Base-by-base conservation (phyloP, 1,139 yeast genomes). In the Kodamaea suecica region DNA sequence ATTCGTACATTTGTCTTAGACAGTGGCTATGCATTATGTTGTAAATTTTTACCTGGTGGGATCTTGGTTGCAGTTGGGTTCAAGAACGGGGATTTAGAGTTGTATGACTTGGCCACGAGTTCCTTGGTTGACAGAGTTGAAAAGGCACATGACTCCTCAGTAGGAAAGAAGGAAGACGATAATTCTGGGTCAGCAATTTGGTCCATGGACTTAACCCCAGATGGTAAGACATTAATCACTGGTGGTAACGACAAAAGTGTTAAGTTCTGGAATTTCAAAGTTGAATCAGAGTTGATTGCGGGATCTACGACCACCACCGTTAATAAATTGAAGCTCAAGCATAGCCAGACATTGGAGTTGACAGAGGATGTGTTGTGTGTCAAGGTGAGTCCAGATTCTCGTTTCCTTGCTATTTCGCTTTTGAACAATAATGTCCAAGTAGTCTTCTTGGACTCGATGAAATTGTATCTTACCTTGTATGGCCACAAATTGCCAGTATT, bases 401-500 rank as follows among this genome's bases (percentile, higher is more conserved):
- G 73, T 50, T 76, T 72, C 41, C 63, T 94, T 38, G 95, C 97
- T 2, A 83, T 85, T 4, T 84, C 97, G 1, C 66, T 94, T 37
- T 70, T 92, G 48, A 96, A 92, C 58, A 87, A 84, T 54, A 92
- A 96, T 12, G 96, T 92, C 33, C 95, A 94, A 60, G 95, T 92
- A 20, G 87, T 92, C 48, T 90, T 83, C 57, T 69, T 81, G 37
- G 97, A 92, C 53, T 70, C 94, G 3, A 72, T 88, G 55, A 94
- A 92, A 61, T 82, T 92, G 52, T 92, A 76, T 63, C 70, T 92
- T 44, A 86, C 94, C 48, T 70, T 92, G 42, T 92, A 92, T 53
- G 99, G 99, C 21, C 99, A 92, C 61, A 94, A 90, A 57, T 73
- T 94, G 42, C 98, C 99, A 0, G 96, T 87, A 2, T 66, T 87